Conservation (phyloP, 2,329 filamentous ascomycete species). For the Pestalotiopsis sp. region DNA sequence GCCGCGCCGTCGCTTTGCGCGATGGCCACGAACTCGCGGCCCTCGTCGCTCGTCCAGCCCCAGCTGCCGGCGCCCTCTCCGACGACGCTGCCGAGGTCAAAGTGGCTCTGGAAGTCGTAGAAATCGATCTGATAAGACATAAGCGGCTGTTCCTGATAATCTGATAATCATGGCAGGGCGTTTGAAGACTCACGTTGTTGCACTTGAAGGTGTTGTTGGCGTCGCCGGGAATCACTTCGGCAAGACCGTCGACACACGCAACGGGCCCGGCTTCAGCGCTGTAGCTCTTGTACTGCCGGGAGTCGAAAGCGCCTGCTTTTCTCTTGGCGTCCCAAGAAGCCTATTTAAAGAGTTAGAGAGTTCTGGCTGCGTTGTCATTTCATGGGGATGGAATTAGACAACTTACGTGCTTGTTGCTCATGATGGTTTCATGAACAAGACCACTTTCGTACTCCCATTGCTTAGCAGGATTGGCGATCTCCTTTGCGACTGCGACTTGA, state of each 20-base stretch:
- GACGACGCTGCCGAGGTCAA: conserved; percentile 41
- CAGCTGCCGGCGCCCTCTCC: conserved; percentile 15
- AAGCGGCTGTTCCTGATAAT: background rate
- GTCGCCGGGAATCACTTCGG: conserved; percentile 46
- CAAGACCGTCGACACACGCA: conserved; percentile 44
- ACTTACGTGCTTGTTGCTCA: conserved; percentile 16
- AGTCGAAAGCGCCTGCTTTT: conserved; percentile 10
- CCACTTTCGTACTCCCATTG: conserved; percentile 14
- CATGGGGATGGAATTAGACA: too few species aligned
- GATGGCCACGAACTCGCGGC: conserved; percentile 51
- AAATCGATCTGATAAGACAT: conserved; percentile 14
- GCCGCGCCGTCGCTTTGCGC: conserved; percentile 52
- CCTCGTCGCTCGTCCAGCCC: conserved; percentile 39
- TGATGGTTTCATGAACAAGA: conserved; percentile 16
- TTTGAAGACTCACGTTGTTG: conserved; percentile 35
- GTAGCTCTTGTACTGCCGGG: conserved; percentile 10
- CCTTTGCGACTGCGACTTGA: conserved; percentile 7
- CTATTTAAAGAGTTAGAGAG: background rate
- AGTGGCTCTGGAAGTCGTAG: conserved; percentile 47
- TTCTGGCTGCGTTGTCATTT: background rate
- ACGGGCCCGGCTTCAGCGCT: conserved; percentile 16
- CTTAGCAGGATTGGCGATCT: conserved; percentile 11
- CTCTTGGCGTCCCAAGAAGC: conserved; percentile 11
- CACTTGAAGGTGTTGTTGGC: conserved; percentile 50
- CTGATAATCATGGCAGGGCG: background rate